Evolutionary conservation across 164 flowering plant genomes (phyloP).

Genomic region (Saururus chinensis): DNA sequence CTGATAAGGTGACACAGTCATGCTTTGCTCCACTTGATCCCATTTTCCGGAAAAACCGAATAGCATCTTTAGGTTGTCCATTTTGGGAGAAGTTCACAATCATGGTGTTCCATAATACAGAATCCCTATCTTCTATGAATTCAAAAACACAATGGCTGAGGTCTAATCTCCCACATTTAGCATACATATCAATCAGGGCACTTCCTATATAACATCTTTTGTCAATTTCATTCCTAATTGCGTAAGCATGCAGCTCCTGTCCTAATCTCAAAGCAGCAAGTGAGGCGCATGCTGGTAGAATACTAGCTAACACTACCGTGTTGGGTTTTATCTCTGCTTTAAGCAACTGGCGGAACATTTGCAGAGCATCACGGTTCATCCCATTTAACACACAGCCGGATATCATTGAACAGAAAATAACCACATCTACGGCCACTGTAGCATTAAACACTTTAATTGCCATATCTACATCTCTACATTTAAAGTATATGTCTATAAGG

Average conservation of each 20-base stretch:
- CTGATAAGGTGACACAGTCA: conserved; percentile 63
- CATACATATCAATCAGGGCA: conserved; percentile 71
- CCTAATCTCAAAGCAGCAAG: conserved; percentile 52
- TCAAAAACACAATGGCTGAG: conserved; percentile 37
- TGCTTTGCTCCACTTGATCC: conserved; percentile 28
- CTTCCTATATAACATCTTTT: conserved; percentile 44
- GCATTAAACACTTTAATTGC: conserved; percentile 41
- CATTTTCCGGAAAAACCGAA: conserved; percentile 59
- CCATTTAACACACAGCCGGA: conserved; percentile 75
- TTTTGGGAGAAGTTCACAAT: conserved; percentile 59
- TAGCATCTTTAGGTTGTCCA: conserved; percentile 62
- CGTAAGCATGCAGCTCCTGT: conserved; percentile 57
- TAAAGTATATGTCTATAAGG: conserved; percentile 64
- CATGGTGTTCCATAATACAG: conserved; percentile 73
- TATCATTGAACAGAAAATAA: conserved; percentile 66
- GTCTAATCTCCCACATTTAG: conserved; percentile 86
- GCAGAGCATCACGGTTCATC: conserved; percentile 44
- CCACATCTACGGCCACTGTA: conserved; percentile 37
- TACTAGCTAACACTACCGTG: conserved; percentile 51
- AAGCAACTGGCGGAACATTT: conserved; percentile 36
- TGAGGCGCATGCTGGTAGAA: conserved; percentile 63
- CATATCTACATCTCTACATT: conserved; percentile 54
- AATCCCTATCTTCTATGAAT: conserved; percentile 39
- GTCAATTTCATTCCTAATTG: conserved; percentile 40
- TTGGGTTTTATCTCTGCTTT: conserved; percentile 39